Evolutionary conservation across 306 rosid species (phyloP).

Genomic region (Cucurbita argyrosperma): DNA sequence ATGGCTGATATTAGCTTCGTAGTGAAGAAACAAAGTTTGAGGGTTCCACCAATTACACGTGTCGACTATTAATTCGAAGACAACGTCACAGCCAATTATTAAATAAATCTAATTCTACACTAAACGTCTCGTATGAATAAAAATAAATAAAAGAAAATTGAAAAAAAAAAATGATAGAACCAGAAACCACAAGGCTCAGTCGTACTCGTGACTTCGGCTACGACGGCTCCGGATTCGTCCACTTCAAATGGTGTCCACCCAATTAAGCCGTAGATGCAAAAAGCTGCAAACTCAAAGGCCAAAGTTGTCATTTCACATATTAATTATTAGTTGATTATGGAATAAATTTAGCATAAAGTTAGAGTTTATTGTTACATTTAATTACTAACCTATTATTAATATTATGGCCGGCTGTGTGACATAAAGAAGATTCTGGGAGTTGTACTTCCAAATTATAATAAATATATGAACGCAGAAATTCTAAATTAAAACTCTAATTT

Average conservation of each 20-base stretch:
- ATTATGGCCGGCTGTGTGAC: background rate
- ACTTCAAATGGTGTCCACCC: background rate
- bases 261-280: background rate
- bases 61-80: constrained; percentile 3
- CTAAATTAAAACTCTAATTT: no score
- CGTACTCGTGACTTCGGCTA: background rate
- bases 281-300: background rate
- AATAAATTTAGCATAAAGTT: background rate
- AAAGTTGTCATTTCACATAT: background rate
- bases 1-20: constrained; percentile 26
- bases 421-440: background rate
- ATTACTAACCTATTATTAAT: background rate
- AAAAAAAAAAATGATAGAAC: background rate
- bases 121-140: background rate
- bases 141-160: background rate
- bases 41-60: constrained; percentile 16
- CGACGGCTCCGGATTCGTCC: background rate
- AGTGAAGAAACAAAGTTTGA: constrained; percentile 29
- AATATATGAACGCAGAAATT: no score
- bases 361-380: background rate
- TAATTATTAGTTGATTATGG: background rate
- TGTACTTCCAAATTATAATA: background rate
- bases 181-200: background rate
- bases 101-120: background rate
- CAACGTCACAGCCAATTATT: background rate